phyloP scores from a whole-genome alignment of 2,329 filamentous ascomycete species.

The Aspergillus phoenicis region DNA sequence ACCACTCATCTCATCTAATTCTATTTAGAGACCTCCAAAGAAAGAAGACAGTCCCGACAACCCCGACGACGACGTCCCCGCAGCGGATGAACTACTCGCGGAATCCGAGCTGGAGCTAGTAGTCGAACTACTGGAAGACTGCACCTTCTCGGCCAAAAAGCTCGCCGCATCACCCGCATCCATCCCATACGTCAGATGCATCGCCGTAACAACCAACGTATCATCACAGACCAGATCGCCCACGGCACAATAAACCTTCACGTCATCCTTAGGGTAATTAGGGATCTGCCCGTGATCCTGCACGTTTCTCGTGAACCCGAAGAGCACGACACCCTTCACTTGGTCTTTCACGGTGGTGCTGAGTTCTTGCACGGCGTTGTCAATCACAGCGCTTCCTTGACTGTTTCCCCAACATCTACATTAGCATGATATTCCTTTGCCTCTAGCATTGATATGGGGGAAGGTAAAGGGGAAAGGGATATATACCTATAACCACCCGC shows the following conservation, averaged over 20 bases:
- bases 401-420: too few relatives aligned
- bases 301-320: slow-evolving; percentile 35
- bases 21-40: neutral
- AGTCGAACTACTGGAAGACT: neutral
- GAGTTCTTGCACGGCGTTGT: slow-evolving; percentile 43
- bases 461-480: slow-evolving; percentile 2
- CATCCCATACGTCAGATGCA: slow-evolving; percentile 21
- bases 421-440: too few relatives aligned
- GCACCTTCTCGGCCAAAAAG: slow-evolving; percentile 18
- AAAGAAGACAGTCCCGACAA: neutral
- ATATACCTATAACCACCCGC: slow-evolving; percentile 48
- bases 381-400: slow-evolving; percentile 51
- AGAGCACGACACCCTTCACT: slow-evolving; percentile 47
- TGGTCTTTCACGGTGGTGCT: slow-evolving; percentile 23
- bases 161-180: slow-evolving; percentile 17
- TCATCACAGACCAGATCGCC: slow-evolving; percentile 23
- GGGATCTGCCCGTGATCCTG: slow-evolving; percentile 23
- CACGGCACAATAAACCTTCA: slow-evolving; percentile 22
- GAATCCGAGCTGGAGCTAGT: neutral
- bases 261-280: slow-evolving; percentile 21
- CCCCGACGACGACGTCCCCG: neutral
- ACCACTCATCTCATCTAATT: neutral
- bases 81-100: neutral
- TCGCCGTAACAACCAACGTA: slow-evolving; percentile 20
- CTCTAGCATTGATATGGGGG: too few relatives aligned